Evolutionary conservation across 768 basidiomycete genomes (phyloP), one percentile per base, ranked within the genome.

Genomic region (Termitomyces sp.): DNA sequence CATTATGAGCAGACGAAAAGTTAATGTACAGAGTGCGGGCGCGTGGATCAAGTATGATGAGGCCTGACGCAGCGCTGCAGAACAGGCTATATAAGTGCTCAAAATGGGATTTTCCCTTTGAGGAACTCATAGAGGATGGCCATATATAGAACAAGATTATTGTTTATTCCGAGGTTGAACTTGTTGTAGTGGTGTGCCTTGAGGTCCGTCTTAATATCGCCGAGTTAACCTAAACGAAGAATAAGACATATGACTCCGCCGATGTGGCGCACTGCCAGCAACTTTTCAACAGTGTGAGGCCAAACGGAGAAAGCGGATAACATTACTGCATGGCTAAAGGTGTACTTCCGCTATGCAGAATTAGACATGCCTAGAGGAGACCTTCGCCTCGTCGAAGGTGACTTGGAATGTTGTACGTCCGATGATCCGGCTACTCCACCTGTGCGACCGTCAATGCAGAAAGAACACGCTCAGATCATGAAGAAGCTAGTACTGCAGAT

Each of bases 271-370:
- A 50, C 33, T 37, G 16, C 2, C 13, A 45, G 42, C 34, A 12
- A 5, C 33, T 24, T 20, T 26, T 30, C n/a, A 3, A 16, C 20
- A 10, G 14, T 2, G 4, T 5, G 5, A 27, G 18, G n/a, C n/a
- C n/a, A 34, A 54, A 44, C 53, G 53, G 40, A 34, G 53, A 54
- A 42, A 40, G 22, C n/a, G 69, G 79, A 78, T 12, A 89, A 88
- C 59, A 72, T 99, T 16, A 79, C 98, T 0, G 73, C 82, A 2
- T 84, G 87, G 0, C 78, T 98, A 39, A 95, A 91, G 76, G 93
- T 93, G 54, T 14, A 70, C n/a, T n/a, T 33, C 40, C 24, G 12
- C 4, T 4, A 7, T 26, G 13, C 3, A 20, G 16, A 34, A 30
- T 6, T 51, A 95, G 93, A 67, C 67, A 10, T 82, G 85, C 0